Percentiles rank a stretch among this genome's conserved stretches.
These are phyloP conservation scores for Hypomyces perniciosus DNA, from an alignment of 2,329 filamentous ascomycete species.

Conservation along the genomic window DNA sequence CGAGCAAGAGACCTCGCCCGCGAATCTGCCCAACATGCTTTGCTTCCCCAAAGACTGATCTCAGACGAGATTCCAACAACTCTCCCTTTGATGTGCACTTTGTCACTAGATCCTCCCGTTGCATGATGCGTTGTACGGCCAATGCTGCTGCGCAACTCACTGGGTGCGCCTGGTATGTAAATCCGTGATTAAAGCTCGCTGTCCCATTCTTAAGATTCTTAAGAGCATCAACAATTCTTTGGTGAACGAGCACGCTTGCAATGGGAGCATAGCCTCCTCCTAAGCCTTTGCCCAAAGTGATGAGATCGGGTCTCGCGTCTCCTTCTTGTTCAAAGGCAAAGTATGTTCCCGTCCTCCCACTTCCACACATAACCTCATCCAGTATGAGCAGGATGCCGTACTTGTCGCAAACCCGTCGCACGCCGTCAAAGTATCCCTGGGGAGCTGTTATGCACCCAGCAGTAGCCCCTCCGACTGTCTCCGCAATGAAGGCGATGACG, in stretches of 20 bases:
- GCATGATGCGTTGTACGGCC: conserved; percentile 55
- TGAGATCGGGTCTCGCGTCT: conserved; percentile 53
- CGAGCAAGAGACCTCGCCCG: conserved; percentile 50
- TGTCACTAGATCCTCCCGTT: conserved; percentile 49
- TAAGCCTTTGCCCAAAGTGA: conserved; percentile 61
- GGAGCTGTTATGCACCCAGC: conserved; percentile 63
- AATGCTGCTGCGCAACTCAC: conserved; percentile 55
- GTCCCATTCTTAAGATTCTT: conserved; percentile 30
- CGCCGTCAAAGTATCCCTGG: conserved; percentile 62
- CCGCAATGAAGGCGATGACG: conserved; percentile 67
- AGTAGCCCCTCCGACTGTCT: conserved; percentile 63
- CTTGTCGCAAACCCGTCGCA: conserved; percentile 62
- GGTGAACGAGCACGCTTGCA: conserved; percentile 52
- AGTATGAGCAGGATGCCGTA: conserved; percentile 70
- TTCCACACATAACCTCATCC: conserved; percentile 71
- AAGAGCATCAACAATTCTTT: conserved; percentile 42
- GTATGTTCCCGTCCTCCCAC: conserved; percentile 52
- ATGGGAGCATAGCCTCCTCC: conserved; percentile 58
- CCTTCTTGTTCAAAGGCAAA: conserved; percentile 58
- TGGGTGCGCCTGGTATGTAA: conserved; percentile 58
- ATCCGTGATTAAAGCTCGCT: conserved; percentile 43
- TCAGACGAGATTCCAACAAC: conserved; percentile 39
- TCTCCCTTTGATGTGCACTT: conserved; percentile 52
- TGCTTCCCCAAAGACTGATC: conserved; percentile 35
- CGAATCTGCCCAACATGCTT: conserved; percentile 55